These are phyloP conservation scores for Endocalyx cinctus DNA, from an alignment of 2,329 filamentous ascomycete species.

Conservation along the genomic window DNA sequence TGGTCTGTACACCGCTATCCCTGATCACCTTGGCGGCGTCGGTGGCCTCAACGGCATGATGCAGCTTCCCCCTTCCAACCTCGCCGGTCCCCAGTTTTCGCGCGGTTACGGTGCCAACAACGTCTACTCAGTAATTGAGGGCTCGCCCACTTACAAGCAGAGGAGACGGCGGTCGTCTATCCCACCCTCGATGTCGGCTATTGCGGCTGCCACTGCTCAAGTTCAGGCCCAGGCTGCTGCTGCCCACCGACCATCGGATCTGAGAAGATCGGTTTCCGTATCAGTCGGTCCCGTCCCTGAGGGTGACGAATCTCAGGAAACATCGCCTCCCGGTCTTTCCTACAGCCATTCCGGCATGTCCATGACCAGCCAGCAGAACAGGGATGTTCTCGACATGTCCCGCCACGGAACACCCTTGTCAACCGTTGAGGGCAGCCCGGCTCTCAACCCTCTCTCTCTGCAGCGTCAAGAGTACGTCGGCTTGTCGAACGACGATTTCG, in stretches of 20 bases:
- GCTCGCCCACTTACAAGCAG: constrained; percentile 98
- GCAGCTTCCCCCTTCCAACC: constrained; percentile 80
- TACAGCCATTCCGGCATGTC: constrained; percentile 67
- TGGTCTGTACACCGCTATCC: constrained; percentile 89
- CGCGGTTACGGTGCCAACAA: constrained; percentile 69
- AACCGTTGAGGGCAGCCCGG: constrained; percentile 76
- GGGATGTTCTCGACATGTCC: constrained; percentile 78
- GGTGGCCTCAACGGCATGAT: constrained; percentile 82
- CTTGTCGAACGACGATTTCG: constrained; percentile 58
- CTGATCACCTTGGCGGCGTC: constrained; percentile 71
- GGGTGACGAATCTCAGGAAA: constrained; percentile 70
- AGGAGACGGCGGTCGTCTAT: constrained; percentile 89
- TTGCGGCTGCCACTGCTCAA: constrained; percentile 60
- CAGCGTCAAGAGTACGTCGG: constrained; percentile 67
- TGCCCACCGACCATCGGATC: constrained; percentile 78
- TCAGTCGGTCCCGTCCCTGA: constrained; percentile 81
- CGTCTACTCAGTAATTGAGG: constrained; percentile 94
- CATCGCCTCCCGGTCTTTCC: constrained; percentile 72
- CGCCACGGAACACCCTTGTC: constrained; percentile 87
- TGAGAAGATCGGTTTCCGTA: constrained; percentile 83
- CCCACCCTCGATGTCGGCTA: constrained; percentile 68
- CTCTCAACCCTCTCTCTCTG: constrained; percentile 64
- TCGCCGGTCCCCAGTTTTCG: constrained; percentile 75
- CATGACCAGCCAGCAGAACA: constrained; percentile 62
- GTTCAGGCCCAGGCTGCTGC: constrained; percentile 50